phyloP scores from a whole-genome alignment of 2,329 filamentous ascomycete species.

The Apiospora hydei region DNA sequence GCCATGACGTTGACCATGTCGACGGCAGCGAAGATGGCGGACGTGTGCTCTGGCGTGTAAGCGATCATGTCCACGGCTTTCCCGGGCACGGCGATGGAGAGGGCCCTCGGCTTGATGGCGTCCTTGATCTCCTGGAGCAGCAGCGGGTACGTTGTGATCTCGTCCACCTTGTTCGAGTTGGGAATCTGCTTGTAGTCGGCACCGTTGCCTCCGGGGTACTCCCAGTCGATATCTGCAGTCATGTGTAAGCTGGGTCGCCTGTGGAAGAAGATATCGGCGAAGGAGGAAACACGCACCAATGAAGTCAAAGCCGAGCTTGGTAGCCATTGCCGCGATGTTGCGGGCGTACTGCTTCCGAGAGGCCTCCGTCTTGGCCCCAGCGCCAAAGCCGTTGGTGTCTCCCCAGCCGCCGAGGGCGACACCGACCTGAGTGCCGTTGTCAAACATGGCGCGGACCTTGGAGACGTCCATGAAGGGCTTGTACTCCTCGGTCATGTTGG shows the following conservation, averaged over 20 bases:
- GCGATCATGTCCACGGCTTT: conserved; percentile 71
- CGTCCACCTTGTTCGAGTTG: conserved; percentile 65
- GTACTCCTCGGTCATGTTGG: conserved; percentile 32
- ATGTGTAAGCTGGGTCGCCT: conserved; percentile 10
- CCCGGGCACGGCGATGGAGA: conserved; percentile 75
- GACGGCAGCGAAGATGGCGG: conserved; percentile 63
- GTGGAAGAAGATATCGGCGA: background rate
- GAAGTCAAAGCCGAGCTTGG: conserved; percentile 69
- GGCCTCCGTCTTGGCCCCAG: conserved; percentile 58
- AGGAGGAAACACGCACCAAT: conserved; percentile 60
- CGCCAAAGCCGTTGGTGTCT: conserved; percentile 68
- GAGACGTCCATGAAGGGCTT: conserved; percentile 37
- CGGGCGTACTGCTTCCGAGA: conserved; percentile 66
- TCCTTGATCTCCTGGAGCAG: conserved; percentile 65
- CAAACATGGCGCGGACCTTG: conserved; percentile 54
- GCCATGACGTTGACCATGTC: conserved; percentile 71
- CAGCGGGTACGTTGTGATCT: conserved; percentile 69
- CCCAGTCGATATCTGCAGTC: conserved; percentile 67
- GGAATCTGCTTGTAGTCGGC: conserved; percentile 71
- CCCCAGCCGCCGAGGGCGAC: conserved; percentile 81
- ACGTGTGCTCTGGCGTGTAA: conserved; percentile 64
- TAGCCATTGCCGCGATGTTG: conserved; percentile 70
- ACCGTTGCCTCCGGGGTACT: conserved; percentile 71
- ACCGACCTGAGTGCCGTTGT: conserved; percentile 65
- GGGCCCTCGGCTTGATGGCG: conserved; percentile 65